Percentiles rank a stretch among this genome's conserved stretches.
Conservation (phyloP, 352 stramenopile genomes). For the Pythium dissimile region DNA sequence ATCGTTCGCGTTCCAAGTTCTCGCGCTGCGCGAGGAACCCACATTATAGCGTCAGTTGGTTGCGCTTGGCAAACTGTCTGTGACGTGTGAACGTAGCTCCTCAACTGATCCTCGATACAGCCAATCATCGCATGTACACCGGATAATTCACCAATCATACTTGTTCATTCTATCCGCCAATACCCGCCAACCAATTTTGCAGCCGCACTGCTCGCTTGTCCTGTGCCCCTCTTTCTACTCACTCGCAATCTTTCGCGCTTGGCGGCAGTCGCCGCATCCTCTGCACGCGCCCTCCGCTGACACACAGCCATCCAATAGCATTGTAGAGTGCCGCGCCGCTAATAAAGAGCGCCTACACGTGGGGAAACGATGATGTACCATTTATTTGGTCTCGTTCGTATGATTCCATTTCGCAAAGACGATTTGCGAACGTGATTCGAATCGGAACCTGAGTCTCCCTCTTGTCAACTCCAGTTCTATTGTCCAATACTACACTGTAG, state of each 20-base stretch:
- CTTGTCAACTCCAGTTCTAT: not conserved
- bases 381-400: slow-evolving; percentile 70
- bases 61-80: no score
- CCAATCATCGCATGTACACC: not conserved
- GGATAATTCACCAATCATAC: not conserved
- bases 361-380: slow-evolving; percentile 55
- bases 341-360: not conserved
- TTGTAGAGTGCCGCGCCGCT: no score
- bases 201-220: no score
- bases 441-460: slow-evolving; percentile 50
- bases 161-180: not conserved
- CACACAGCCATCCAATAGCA: no score
- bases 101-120: not conserved
- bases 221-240: no score
- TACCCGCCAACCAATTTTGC: slow-evolving; percentile 20
- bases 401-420: slow-evolving; percentile 34
- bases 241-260: no score
- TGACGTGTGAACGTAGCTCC: no score
- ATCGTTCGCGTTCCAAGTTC: slow-evolving; percentile 19
- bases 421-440: slow-evolving; percentile 45
- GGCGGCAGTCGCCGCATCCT: no score
- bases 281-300: no score
- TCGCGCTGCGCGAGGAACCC: not conserved
- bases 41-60: no score
- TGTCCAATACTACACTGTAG: not conserved